Percentiles rank a stretch among this genome's conserved stretches.
These are phyloP conservation scores for Colletotrichum sp. DNA, from an alignment of 2,329 filamentous ascomycete genomes.

Conservation along the genomic window DNA sequence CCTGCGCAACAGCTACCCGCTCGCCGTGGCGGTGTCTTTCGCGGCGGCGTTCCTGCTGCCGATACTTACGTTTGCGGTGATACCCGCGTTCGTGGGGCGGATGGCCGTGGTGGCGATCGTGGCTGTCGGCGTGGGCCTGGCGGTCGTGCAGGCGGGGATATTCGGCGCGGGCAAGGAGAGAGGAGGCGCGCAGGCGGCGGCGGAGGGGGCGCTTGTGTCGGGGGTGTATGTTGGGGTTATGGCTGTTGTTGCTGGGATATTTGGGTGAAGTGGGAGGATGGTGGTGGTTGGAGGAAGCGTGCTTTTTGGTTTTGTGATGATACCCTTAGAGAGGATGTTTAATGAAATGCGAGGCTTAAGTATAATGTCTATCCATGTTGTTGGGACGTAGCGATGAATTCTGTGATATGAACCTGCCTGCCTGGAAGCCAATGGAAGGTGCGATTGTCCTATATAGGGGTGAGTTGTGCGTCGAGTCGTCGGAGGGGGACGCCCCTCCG, in stretches of 20 bases:
- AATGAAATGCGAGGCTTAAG: background rate
- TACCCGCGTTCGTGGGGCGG: slow-evolving; percentile 61
- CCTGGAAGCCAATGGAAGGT: fast-evolving
- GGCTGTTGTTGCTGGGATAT: slow-evolving; percentile 35
- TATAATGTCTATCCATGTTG: fast-evolving
- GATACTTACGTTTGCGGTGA: slow-evolving; percentile 61
- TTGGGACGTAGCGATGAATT: background rate
- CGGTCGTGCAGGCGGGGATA: slow-evolving; percentile 31
- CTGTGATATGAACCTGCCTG: background rate
- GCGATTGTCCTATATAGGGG: background rate
- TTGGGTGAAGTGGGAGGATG: slow-evolving; percentile 3
- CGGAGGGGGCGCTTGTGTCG: slow-evolving; percentile 28
- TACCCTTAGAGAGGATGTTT: background rate
- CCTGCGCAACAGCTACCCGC: slow-evolving; percentile 11
- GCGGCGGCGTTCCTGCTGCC: slow-evolving; percentile 60
- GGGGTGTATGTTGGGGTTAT: slow-evolving; percentile 40
- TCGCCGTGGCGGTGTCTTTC: slow-evolving; percentile 46
- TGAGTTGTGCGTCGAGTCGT: background rate
- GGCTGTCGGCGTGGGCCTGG: slow-evolving; percentile 45
- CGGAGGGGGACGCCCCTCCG: background rate
- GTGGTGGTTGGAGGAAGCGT: background rate
- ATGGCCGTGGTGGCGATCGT: slow-evolving; percentile 62
- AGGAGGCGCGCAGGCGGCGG: slow-evolving; percentile 6
- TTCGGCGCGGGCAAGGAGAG: slow-evolving; percentile 26
- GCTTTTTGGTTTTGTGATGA: background rate